Base-by-base conservation (phyloP, 1,139 yeast genomes). In the Kodamaea ohmeri region DNA sequence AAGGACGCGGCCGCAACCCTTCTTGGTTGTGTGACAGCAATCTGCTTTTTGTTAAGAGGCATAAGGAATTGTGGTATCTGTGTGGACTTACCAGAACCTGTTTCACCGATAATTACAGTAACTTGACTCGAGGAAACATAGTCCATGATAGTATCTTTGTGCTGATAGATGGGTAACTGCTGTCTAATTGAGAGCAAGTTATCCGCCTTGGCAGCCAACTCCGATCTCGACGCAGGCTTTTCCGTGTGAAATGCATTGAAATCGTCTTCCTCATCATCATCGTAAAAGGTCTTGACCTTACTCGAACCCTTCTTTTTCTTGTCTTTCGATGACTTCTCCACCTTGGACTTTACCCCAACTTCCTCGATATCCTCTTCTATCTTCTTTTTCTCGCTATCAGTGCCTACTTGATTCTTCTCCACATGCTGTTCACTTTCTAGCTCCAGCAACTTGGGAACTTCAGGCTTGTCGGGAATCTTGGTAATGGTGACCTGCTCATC, bases 51-150 rank as follows among this genome's bases (percentile, higher is more conserved):
- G 42, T 67, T 69, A 25, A 60, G 51, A 0, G 74, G 72, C 65
- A 83, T 71, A 25, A 92, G 61, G 52, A 92, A 88, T 54, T 92
- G 98, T 0, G 98, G 98, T 19, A 92, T 86, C 62, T 92, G 98
- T 0, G 98, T 92, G 3, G 98, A 92, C 58, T 92, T 92, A 67
- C 98, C 98, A 6, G 96, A 88, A 60, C 98, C 98, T 0, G 98
- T 92, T 51, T 92, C 97, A 60, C 98, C 98, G 55, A 92, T 84
- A 9, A 92, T 69, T 4, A 92, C 79, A 0, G 90, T 80, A 4
- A 88, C 95, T 45, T 75, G 81, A 50, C 83, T 76, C 8, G 64
- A 48, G 8, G 60, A 43, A 2, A 92, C 59, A 47, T 80, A 77
- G 11, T 73, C 65, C 43, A 84, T 54, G 18, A 92, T 76, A 39